Base-by-base conservation (phyloP, 805 yeast genomes). In the Huiozyma sinensis region DNA sequence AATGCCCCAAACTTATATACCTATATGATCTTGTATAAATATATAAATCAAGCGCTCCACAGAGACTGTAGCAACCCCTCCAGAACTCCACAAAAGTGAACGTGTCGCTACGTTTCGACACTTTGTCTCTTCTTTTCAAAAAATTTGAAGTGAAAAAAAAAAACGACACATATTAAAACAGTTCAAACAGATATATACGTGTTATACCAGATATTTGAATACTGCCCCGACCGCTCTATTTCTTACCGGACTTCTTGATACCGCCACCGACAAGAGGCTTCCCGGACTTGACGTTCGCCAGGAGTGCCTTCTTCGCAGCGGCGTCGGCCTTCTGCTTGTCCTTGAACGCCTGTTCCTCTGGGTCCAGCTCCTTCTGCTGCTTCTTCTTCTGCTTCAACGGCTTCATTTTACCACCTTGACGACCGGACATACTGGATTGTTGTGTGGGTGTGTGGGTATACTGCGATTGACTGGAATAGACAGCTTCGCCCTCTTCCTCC, bases 331-430 rank as follows among this genome's bases (percentile, higher is more conserved):
- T 86, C 71, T 87, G 95, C 74, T 88, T 89, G 59, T 83, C 90
- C 71, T 86, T 86, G 76, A 80, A 88, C 5, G 96, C 96, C 29
- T 73, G 44, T 51, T 88, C 97, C 47, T 89, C 97, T 2, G 89
- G 96, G 63, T 88, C 95, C 49, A 68, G 63, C 30, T 82, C 87
- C 49, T 80, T 51, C 45, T 70, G 72, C 59, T 76, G 75, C 76
- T 87, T 87, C 81, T 82, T 78, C 70, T 85, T 90, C 54, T 90
- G 83, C 61, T 68, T 68, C 47, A 68, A 55, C 46, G 71, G 97
- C 79, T 89, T 89, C 47, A 89, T 79, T 66, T 89, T 89, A 60
- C 97, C 97, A 62, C 97, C 97, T 73, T 89, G 96, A 72, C 96
- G 88, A 58, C 95, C 88, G 41, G 95, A 87, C 95, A 88, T 87